Conservation (phyloP, 495 filamentous ascomycete species). For the Aspergillus cristatus region DNA sequence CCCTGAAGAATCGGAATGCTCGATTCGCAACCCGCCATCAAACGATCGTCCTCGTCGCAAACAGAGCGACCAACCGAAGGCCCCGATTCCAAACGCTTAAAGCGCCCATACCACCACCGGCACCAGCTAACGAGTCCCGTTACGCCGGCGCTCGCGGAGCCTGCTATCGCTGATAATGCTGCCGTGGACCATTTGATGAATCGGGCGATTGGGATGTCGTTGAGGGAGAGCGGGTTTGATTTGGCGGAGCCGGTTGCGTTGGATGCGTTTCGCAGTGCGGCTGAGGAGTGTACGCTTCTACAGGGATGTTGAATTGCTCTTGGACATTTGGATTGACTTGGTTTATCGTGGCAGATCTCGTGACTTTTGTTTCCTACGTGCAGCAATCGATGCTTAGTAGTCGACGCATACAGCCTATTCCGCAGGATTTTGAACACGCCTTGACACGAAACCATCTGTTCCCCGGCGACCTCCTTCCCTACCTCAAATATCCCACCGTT, state of each 20-base stretch:
- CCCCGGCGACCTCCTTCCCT: constrained; percentile 31
- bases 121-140: constrained; percentile 28
- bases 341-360: constrained; percentile 41
- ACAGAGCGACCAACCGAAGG: constrained; percentile 8
- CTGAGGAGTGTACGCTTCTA: constrained; percentile 53
- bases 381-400: constrained; percentile 52
- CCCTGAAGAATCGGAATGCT: constrained; percentile 21
- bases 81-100: constrained; percentile 30
- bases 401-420: constrained; percentile 52
- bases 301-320: background rate
- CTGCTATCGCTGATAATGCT: constrained; percentile 34
- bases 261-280: constrained; percentile 44
- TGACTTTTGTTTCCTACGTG: constrained; percentile 45
- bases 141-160: constrained; percentile 20
- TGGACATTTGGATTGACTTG: constrained; percentile 18
- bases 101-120: constrained; percentile 39
- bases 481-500: constrained; percentile 27
- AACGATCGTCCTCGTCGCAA: constrained; percentile 32
- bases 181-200: constrained; percentile 44
- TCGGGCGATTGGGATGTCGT: constrained; percentile 44
- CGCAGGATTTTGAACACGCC: constrained; percentile 61
- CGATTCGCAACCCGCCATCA: constrained; percentile 25
- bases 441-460: constrained; percentile 30
- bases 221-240: constrained; percentile 50
- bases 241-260: constrained; percentile 48